These are phyloP conservation scores for Umbilicus rupestris DNA, from an alignment of 164 flowering plant genomes.

Conservation along the genomic window DNA sequence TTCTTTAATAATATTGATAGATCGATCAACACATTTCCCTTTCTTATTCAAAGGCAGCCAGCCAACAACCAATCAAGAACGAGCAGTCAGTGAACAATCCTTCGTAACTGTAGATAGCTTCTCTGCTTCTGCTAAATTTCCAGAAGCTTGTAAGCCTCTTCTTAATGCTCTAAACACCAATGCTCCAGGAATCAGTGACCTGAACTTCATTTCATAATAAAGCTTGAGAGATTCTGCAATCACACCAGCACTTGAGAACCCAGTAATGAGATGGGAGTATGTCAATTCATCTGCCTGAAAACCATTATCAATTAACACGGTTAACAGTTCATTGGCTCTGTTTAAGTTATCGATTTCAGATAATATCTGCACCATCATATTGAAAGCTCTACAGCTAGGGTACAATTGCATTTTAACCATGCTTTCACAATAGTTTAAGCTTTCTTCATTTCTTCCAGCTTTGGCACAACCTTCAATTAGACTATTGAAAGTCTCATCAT, in stretches of 20 bases:
- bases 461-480: constrained; percentile 45
- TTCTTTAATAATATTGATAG: too few relatives aligned
- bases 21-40: too few relatives aligned
- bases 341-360: constrained; percentile 28
- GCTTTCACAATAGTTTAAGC: constrained; percentile 39
- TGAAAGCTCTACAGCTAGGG: constrained; percentile 52
- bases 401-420: constrained; percentile 44
- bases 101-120: constrained; percentile 41
- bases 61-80: background rate
- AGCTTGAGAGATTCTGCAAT: constrained; percentile 47
- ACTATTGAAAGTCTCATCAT: constrained; percentile 52
- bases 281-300: constrained; percentile 53
- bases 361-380: constrained; percentile 40
- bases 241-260: constrained; percentile 38
- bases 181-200: constrained; percentile 32
- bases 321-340: constrained; percentile 48
- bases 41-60: too few relatives aligned
- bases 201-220: constrained; percentile 66
- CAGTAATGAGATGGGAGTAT: constrained; percentile 50
- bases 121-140: constrained; percentile 53
- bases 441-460: constrained; percentile 33
- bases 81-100: constrained; percentile 26
- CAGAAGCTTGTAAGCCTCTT: constrained; percentile 28
- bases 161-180: constrained; percentile 33
- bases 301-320: constrained; percentile 51